Evolutionary conservation across 139 green algal genomes (phyloP).

Genomic region (Chloropicon primus): DNA sequence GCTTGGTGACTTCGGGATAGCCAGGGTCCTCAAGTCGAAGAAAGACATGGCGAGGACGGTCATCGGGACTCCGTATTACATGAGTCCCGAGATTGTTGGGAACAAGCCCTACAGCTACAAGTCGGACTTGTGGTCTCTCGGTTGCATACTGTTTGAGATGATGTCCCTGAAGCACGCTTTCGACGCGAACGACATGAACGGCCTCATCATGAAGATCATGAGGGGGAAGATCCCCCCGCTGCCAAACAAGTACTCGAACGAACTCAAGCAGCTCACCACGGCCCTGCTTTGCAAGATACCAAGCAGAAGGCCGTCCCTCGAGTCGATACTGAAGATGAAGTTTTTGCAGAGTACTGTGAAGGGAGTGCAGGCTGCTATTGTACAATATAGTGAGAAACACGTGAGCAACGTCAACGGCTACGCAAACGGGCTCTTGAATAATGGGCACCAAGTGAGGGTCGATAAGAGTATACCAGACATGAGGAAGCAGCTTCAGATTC

Average conservation of each 20-base stretch:
- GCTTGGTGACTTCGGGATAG: conserved; percentile 20
- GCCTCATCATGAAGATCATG: conserved; percentile 18
- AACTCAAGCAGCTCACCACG: conserved; percentile 3
- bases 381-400: background rate
- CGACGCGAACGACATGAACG: conserved; percentile 3
- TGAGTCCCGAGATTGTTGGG: conserved; percentile 38
- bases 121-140: conserved; percentile 7
- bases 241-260: conserved; percentile 18
- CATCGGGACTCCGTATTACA: conserved; percentile 50
- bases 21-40: conserved; percentile 12
- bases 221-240: conserved; percentile 15
- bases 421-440: background rate
- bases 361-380: background rate
- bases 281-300: background rate
- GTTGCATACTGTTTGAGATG: conserved; percentile 9
- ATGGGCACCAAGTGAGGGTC: background rate
- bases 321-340: background rate
- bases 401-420: background rate
- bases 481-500: background rate
- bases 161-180: conserved; percentile 2
- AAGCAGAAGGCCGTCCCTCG: background rate
- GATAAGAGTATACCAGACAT: background rate
- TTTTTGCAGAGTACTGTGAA: background rate
- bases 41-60: conserved; percentile 36
- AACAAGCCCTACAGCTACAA: conserved; percentile 42